A percentile compares a stretch with the other conserved stretches of the same genome.
Conservation (phyloP, 139 green algal genomes). For the Picochlorum sp. region DNA sequence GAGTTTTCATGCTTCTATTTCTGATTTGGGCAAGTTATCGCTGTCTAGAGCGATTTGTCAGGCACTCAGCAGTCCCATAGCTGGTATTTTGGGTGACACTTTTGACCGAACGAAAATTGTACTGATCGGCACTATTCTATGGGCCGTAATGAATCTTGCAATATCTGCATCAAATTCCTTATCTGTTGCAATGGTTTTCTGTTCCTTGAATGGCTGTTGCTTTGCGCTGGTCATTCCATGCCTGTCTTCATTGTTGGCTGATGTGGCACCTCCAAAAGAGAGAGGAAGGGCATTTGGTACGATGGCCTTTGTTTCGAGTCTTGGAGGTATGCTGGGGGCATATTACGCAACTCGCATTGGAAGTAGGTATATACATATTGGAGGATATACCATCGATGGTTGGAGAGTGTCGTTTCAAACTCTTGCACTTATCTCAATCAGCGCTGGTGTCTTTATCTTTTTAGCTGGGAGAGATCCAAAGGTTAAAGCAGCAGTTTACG, state of each 20-base stretch:
- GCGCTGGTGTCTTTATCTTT: constrained; percentile 7
- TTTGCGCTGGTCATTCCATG: constrained; percentile 63
- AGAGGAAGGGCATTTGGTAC: constrained; percentile 54
- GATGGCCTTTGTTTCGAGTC: constrained; percentile 6
- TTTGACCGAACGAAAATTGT: constrained; percentile 49
- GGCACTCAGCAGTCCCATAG: constrained; percentile 20
- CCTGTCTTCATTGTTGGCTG: constrained; percentile 48
- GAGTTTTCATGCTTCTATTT: constrained; percentile 37
- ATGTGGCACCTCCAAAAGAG: constrained; percentile 42
- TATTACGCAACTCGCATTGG: constrained; percentile 31
- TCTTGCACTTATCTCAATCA: constrained; percentile 22
- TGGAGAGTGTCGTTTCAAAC: constrained; percentile 56
- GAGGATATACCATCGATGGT: constrained; percentile 26
- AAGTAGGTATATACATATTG: constrained; percentile 14
- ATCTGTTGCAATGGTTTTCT: constrained; percentile 27
- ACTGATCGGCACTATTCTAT: constrained; percentile 49
- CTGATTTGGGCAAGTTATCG: constrained; percentile 50
- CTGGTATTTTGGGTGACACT: constrained; percentile 31
- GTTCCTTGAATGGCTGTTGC: constrained; percentile 53
- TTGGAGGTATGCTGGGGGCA: constrained; percentile 18
- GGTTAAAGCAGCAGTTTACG: not conserved
- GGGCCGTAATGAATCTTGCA: constrained; percentile 59
- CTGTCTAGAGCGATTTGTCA: constrained; percentile 53
- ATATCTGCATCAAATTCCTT: constrained; percentile 46
- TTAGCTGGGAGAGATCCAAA: constrained; percentile 23